Evolutionary conservation across 495 filamentous ascomycete genomes (phyloP), one percentile per base, ranked within the genome.

Genomic region (Penicillium bialowiezense): DNA sequence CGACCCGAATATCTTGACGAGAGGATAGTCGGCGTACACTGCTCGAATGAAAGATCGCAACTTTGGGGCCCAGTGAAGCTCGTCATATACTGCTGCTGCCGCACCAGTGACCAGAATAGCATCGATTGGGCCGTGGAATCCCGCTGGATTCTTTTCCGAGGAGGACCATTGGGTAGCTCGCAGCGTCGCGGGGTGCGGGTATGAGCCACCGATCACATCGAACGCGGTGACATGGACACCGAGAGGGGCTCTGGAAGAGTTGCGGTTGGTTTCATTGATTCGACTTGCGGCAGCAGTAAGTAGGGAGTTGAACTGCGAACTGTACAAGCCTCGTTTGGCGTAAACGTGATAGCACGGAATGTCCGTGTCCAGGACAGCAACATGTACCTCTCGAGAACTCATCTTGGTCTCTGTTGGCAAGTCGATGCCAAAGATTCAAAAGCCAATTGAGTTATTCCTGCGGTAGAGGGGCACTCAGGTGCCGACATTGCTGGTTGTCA

Each of bases 1-100:
- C 13, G 62, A 61, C 12, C 65, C 63, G 28, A 66, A 59, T 13
- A 68, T 67, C 18, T 55, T 59, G 24, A 75, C 54, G 4, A 57
- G 40, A 0, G 69, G 67, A 37, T 64, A 60, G 3, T 55, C 39
- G 2, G 21, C 24, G 57, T 67, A 71, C 48, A 63, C 55, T 7
- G 8, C 52, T 13, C 31, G 24, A 18, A 56, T 48, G 14, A 50
- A 63, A 3, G 40, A 29, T 18, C 44, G 45, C 31, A 63, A 33
- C 0, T 21, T 24, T 14, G 34, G 7, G 15, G 60, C 57, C 59
- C 56, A 63, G 2, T 48, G 42, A 15, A 48, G 24, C 9, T 50
- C n/a, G n/a, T 51, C 50, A 31, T 63, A 63, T 8, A 44, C 48
- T 12, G 42, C 52, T 1, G 55, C 40, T 8, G 56, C 48, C 9